Evolutionary conservation across 2,329 filamentous ascomycete species (phyloP).

Genomic region (Fusarium camptoceras): DNA sequence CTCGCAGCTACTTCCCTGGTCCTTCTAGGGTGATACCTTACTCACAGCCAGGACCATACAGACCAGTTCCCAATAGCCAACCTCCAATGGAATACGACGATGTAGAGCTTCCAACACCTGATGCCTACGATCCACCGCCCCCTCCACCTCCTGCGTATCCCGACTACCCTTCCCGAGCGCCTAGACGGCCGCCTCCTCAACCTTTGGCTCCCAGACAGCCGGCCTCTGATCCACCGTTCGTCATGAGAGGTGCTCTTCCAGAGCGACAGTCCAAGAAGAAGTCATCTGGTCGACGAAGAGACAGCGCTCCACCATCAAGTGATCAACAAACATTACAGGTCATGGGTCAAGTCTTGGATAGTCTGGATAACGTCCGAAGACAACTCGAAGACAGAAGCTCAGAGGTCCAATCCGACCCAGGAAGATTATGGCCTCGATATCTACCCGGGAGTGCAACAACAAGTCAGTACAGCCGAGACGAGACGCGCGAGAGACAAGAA

Average conservation of each 20-base stretch:
- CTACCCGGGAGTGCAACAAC: neutral
- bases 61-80: neutral
- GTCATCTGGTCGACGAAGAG: neutral
- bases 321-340: neutral
- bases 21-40: neutral
- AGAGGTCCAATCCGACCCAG: slow-evolving; percentile 12
- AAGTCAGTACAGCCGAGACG: slow-evolving; percentile 5
- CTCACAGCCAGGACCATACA: neutral
- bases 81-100: neutral
- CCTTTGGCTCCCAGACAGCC: neutral
- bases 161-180: neutral
- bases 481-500: slow-evolving; percentile 9
- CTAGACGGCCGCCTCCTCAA: neutral
- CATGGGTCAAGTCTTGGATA: neutral
- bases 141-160: neutral
- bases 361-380: neutral
- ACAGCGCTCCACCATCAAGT: neutral
- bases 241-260: neutral
- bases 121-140: neutral
- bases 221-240: neutral
- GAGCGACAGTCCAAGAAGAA: neutral
- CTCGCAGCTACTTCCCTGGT: neutral
- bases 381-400: neutral
- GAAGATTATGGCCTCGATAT: neutral
- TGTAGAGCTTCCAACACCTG: neutral